Percentiles rank a stretch among this genome's conserved stretches.
Evolutionary conservation across 192 early-diverging fungal species (phyloP).

Genomic region (Cladochytrium replicatum): DNA sequence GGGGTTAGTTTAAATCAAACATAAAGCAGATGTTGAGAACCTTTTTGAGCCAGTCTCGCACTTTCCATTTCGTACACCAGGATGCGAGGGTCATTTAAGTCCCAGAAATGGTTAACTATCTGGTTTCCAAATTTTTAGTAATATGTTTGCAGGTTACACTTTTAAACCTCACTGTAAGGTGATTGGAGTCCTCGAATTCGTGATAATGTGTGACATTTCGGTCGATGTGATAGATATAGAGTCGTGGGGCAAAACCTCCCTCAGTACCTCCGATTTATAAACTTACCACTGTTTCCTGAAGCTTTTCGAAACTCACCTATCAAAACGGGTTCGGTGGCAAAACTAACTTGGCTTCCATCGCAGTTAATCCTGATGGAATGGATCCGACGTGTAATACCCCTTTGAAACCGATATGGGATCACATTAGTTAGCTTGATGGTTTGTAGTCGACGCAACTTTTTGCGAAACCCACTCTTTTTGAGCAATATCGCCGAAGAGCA

Average conservation of each 20-base stretch:
- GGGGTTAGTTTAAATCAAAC: too few relatives aligned
- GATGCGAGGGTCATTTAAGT: slow-evolving; percentile 27
- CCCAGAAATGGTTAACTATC: slow-evolving; percentile 27
- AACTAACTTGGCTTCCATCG: slow-evolving; percentile 12
- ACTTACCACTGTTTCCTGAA: too few relatives aligned
- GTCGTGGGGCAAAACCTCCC: slow-evolving; percentile 1
- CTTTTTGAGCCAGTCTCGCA: background rate
- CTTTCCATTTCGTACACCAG: slow-evolving; percentile 22
- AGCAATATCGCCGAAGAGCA: slow-evolving; percentile 14
- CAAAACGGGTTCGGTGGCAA: slow-evolving; percentile 3
- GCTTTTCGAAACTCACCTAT: too few relatives aligned
- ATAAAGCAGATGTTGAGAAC: background rate
- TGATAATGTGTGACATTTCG: slow-evolving; percentile 13
- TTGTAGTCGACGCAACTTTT: slow-evolving; percentile 11
- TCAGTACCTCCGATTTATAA: too few relatives aligned
- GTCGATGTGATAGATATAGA: slow-evolving; percentile 23
- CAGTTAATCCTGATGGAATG: slow-evolving; percentile 12
- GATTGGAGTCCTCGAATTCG: slow-evolving; percentile 11
- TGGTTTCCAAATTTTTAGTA: too few relatives aligned
- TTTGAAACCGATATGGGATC: too few relatives aligned
- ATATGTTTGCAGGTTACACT: too few relatives aligned
- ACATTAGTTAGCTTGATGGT: too few relatives aligned
- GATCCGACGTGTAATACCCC: too few relatives aligned
- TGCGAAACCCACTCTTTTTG: slow-evolving; percentile 17
- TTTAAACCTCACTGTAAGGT: slow-evolving; percentile 9